Evolutionary conservation across 306 rosid genomes (phyloP).

Genomic region (Dalbergia cultrata): DNA sequence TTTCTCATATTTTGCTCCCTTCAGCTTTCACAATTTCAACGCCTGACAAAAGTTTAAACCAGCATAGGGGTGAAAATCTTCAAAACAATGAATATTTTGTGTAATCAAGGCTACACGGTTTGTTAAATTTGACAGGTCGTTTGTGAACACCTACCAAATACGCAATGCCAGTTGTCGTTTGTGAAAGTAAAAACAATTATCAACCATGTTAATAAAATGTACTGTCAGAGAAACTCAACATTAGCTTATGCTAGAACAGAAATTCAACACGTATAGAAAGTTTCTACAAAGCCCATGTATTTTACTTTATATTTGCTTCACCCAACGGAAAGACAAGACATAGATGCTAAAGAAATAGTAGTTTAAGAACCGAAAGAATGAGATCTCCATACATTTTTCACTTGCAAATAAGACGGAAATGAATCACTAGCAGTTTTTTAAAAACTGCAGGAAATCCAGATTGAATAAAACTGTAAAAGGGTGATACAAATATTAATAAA

Average conservation of each 20-base stretch:
- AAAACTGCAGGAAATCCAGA: too few relatives aligned
- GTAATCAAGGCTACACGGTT: not conserved
- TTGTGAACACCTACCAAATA: not conserved
- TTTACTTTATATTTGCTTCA: not conserved
- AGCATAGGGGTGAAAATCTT: conserved; percentile 18
- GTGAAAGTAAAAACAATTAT: not conserved
- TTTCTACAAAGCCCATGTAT: not conserved
- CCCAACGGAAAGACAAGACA: not conserved
- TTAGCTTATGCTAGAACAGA: not conserved
- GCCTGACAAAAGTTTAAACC: conserved; percentile 58
- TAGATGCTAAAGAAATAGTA: not conserved
- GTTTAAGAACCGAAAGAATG: too few relatives aligned
- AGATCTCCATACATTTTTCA: too few relatives aligned
- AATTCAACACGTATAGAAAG: not conserved
- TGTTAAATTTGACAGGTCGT: conserved; percentile 9
- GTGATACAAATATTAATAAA: too few relatives aligned
- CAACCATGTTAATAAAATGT: not conserved
- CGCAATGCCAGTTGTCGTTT: too few relatives aligned
- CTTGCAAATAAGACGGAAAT: too few relatives aligned
- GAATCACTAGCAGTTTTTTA: too few relatives aligned
- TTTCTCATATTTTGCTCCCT: conserved; percentile 32
- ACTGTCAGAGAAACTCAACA: not conserved
- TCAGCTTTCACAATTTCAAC: conserved; percentile 51
- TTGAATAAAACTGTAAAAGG: too few relatives aligned
- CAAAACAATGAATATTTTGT: conserved; percentile 19